Evolutionary conservation across 2,329 filamentous ascomycete genomes (phyloP), one percentile per base, ranked within the genome.

Genomic region (Pseudopithomyces chartarum): DNA sequence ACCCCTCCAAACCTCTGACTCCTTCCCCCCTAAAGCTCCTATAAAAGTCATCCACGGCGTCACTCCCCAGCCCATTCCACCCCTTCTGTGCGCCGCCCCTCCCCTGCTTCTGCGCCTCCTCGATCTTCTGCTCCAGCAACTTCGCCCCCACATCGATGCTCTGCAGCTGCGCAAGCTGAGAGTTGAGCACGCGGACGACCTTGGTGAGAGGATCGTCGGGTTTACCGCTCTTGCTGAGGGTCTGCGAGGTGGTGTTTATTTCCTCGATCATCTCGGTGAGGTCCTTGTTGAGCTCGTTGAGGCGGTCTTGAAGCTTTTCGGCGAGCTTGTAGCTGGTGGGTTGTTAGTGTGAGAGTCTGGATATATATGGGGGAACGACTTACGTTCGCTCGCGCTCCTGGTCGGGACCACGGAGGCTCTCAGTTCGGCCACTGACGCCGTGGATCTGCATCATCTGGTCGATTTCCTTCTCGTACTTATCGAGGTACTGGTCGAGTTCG

Each of bases 251-350:
- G 65, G 89, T 87, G 74, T 99, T 99, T 73, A 99, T 96, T 78
- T 98, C 95, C 73, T 96, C 93, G 67, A 99, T 96, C 92, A 99
- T 98, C 79, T 92, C 94, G 46, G 87, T 88, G 61, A 99, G 82
- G 73, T 97, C 92, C 73, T 92, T 91, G 71, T 92, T 92, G 87
- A 98, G 96, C 67, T 96, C 92, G 56, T 96, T 93, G 62, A 99
- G 82, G 63, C 91, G 87, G 72, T 96, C 91, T 11, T 92, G 92
- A 62, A 97, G 84, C 76, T 92, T 95, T 82, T 99, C 95, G 1
- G 95, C 95, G 51, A 96, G 82, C 83, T 97, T 96, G 81, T 98
- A 88, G 32, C 84, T 86, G n/a, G 64, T 51, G 52, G 13, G 13
- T 20, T 10, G 62, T 77, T 50, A 77, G 67, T 44, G 55, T 48